phyloP scores from a whole-genome alignment of 2,329 filamentous ascomycete species.

The Fusarium subglutinans region DNA sequence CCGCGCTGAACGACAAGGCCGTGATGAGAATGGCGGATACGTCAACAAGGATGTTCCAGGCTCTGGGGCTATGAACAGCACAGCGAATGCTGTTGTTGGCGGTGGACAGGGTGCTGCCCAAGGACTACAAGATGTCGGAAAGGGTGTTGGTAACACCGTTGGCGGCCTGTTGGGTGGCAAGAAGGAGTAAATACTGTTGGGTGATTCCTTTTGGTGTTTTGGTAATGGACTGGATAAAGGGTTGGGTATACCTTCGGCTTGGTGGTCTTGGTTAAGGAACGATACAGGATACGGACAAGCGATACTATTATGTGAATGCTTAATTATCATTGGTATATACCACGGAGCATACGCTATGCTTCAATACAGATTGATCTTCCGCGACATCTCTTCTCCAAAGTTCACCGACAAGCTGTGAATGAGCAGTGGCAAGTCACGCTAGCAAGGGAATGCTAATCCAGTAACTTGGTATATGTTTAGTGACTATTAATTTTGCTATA shows the following conservation, averaged over 20 bases:
- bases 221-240: neutral
- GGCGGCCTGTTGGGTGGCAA: constrained; percentile 50
- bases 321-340: neutral
- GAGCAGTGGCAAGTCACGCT: neutral
- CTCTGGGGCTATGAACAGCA: constrained; percentile 40
- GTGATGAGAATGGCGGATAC: constrained; percentile 67
- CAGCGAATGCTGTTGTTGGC: constrained; percentile 42
- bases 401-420: too few relatives aligned
- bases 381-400: too few relatives aligned
- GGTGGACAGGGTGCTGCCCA: constrained; percentile 48
- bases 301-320: neutral
- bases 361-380: neutral
- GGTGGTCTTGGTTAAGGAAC: neutral
- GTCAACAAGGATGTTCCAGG: constrained; percentile 46
- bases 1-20: constrained; percentile 70
- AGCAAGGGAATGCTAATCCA: neutral
- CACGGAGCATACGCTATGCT: neutral
- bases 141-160: constrained; percentile 35
- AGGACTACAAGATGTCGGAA: constrained; percentile 39
- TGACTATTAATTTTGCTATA: neutral
- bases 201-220: constrained; percentile 4
- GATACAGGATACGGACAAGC: neutral
- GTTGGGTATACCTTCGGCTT: neutral
- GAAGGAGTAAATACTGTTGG: constrained; percentile 30
- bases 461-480: neutral